These are phyloP conservation scores for Thelephora terrestris DNA, from an alignment of 1,284 basidiomycete genomes.

Conservation along the genomic window DNA sequence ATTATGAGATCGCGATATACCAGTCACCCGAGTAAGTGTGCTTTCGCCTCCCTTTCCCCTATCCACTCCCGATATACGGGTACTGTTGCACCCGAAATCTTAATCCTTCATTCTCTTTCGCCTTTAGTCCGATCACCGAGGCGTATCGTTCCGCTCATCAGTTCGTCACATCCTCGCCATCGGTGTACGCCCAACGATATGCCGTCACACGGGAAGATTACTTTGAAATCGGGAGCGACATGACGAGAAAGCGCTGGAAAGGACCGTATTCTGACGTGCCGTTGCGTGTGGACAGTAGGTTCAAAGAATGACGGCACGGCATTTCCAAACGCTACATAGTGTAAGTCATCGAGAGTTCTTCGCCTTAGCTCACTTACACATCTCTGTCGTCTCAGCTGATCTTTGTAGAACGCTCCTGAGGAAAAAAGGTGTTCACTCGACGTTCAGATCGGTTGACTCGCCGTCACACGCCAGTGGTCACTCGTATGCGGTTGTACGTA, in stretches of 20 bases:
- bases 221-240: conserved; percentile 67
- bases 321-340: too few relatives aligned
- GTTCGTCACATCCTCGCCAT: conserved; percentile 33
- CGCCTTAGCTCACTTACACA: too few relatives aligned
- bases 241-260: conserved; percentile 58
- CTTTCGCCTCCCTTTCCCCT: background rate
- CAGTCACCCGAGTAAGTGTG: conserved; percentile 60
- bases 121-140: conserved; percentile 59
- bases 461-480: too few relatives aligned
- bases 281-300: too few relatives aligned
- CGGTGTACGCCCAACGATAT: conserved; percentile 38
- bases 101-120: conserved; percentile 2
- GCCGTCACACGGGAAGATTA: conserved; percentile 75
- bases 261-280: conserved; percentile 12
- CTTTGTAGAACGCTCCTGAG: too few relatives aligned
- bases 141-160: conserved; percentile 59
- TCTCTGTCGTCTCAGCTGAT: too few relatives aligned
- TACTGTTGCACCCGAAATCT: conserved; percentile 6
- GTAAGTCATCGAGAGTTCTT: too few relatives aligned
- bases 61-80: background rate
- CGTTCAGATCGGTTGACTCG: too few relatives aligned
- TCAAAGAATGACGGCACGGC: too few relatives aligned
- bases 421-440: too few relatives aligned
- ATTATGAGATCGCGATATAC: conserved; percentile 64
- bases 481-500: too few relatives aligned